These are phyloP conservation scores for Xylaria hypoxylon DNA, from an alignment of 2,329 filamentous ascomycete genomes.

Conservation along the genomic window DNA sequence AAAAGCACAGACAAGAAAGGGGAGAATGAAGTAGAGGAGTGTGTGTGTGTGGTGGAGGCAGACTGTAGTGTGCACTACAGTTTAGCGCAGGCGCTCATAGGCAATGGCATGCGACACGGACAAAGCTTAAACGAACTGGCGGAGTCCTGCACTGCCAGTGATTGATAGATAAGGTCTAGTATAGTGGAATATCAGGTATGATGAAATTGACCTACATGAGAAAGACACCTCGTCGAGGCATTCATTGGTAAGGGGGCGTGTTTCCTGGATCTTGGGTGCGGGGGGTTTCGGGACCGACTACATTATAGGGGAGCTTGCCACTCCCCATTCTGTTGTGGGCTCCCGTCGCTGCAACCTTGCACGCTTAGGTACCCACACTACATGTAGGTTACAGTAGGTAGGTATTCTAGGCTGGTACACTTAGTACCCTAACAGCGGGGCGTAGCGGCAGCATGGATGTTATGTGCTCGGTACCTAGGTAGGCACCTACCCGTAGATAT, in stretches of 20 bases:
- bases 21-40: slow-evolving; percentile 17
- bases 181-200: slow-evolving; percentile 21
- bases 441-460: too few species aligned
- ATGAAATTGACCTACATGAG: slow-evolving; percentile 32
- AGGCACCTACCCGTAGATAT: too few species aligned
- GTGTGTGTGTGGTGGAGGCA: not conserved
- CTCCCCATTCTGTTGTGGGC: slow-evolving; percentile 1
- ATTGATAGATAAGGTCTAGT: slow-evolving; percentile 15
- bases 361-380: too few species aligned
- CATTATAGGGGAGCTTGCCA: not conserved
- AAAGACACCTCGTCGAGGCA: slow-evolving; percentile 12
- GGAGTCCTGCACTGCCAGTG: slow-evolving; percentile 29
- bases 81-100: slow-evolving; percentile 26
- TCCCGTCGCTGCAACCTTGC: slow-evolving; percentile 4
- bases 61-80: slow-evolving; percentile 6
- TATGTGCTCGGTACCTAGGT: not conserved
- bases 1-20: slow-evolving; percentile 25
- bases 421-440: too few species aligned
- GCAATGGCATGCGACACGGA: slow-evolving; percentile 36
- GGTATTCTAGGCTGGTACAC: too few species aligned
- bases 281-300: slow-evolving; percentile 48
- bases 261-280: slow-evolving; percentile 38
- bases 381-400: too few species aligned
- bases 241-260: slow-evolving; percentile 27
- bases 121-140: slow-evolving; percentile 41